Percentiles rank a stretch among this genome's conserved stretches.
Conservation (phyloP, 2,329 filamentous ascomycete genomes). For the Stagonosporopsis tanaceti region DNA sequence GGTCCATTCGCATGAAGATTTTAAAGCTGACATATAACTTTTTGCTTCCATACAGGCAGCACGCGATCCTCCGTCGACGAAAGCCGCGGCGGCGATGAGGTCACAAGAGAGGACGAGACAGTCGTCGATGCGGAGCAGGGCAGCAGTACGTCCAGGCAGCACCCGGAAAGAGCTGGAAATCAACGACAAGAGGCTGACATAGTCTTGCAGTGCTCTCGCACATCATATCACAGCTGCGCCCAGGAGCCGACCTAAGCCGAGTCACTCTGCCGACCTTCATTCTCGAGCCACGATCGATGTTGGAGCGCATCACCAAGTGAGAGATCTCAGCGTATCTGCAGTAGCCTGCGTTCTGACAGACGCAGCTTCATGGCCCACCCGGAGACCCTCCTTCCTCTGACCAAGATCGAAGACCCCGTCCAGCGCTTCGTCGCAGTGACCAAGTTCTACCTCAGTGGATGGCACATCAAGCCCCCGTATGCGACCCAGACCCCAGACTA, state of each 20-base stretch:
- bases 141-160: slow-evolving; percentile 71
- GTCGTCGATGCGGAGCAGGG: slow-evolving; percentile 92
- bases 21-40: slow-evolving; percentile 27
- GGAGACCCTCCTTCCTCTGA: slow-evolving; percentile 89
- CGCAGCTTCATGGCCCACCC: slow-evolving; percentile 98
- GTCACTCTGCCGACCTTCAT: slow-evolving; percentile 98
- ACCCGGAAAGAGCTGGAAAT: neutral
- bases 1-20: neutral
- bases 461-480: slow-evolving; percentile 97
- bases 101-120: slow-evolving; percentile 70
- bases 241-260: slow-evolving; percentile 91
- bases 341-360: slow-evolving; percentile 26
- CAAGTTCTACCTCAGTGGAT: slow-evolving; percentile 97
- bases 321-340: slow-evolving; percentile 41
- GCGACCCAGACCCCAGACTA: slow-evolving; percentile 46
- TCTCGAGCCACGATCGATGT: slow-evolving; percentile 95
- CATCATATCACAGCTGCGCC: slow-evolving; percentile 95
- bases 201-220: slow-evolving; percentile 79
- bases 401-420: slow-evolving; percentile 85
- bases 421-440: slow-evolving; percentile 93
- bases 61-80: slow-evolving; percentile 54
- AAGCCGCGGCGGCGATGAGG: slow-evolving; percentile 40
- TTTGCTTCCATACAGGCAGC: slow-evolving; percentile 39
- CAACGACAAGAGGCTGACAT: slow-evolving; percentile 25
- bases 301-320: slow-evolving; percentile 98